Conservation (phyloP, 768 basidiomycete genomes). For the Leucogyrophana mollusca region DNA sequence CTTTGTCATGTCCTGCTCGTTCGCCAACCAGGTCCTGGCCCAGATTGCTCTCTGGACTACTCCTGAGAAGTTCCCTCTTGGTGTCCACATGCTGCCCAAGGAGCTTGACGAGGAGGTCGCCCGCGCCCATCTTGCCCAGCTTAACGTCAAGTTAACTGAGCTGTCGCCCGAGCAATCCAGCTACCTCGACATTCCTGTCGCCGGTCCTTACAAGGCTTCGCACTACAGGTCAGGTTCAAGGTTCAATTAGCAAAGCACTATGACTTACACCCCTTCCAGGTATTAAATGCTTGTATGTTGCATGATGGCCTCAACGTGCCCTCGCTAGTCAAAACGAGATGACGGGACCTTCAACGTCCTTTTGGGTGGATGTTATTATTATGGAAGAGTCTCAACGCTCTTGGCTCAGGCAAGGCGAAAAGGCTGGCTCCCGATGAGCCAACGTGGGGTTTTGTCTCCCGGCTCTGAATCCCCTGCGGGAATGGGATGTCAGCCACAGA, state of each 20-base stretch:
- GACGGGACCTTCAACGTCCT: constrained; percentile 70
- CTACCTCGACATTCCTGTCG: constrained; percentile 88
- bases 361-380: constrained; percentile 41
- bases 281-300: constrained; percentile 24
- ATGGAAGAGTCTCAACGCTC: constrained; percentile 50
- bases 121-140: constrained; percentile 86
- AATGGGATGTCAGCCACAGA: constrained; percentile 12
- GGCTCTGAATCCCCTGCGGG: constrained; percentile 10
- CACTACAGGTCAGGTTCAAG: constrained; percentile 56
- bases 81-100: constrained; percentile 98
- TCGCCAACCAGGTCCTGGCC: constrained; percentile 97
- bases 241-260: not conserved
- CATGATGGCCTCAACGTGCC: constrained; percentile 79
- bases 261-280: constrained; percentile 15
- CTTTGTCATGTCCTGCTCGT: constrained; percentile 99
- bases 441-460: constrained; percentile 14
- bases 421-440: constrained; percentile 7
- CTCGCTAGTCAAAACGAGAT: constrained; percentile 54
- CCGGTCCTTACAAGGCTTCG: constrained; percentile 75
- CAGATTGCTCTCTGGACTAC: constrained; percentile 98
- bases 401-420: constrained; percentile 29
- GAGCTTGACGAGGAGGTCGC: constrained; percentile 99
- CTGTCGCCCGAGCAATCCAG: constrained; percentile 71
- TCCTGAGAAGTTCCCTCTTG: constrained; percentile 88
- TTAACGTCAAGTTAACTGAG: constrained; percentile 92